Base-by-base conservation (phyloP, 106 monocot species). In the Platanthera guangdongensis region DNA sequence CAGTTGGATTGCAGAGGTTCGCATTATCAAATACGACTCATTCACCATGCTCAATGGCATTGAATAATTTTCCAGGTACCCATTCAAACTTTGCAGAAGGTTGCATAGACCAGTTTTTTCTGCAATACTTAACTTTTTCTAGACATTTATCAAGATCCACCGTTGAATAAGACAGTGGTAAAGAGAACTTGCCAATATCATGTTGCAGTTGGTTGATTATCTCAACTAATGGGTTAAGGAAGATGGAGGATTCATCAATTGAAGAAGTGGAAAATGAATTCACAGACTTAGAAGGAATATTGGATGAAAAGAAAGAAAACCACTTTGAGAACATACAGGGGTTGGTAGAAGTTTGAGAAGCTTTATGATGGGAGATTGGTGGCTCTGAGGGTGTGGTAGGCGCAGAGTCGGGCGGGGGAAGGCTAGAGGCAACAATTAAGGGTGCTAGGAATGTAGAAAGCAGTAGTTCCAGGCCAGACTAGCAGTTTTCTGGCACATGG, bases 11-110 rank as follows among this genome's bases (percentile, higher is more conserved):
- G 79, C 99, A 99, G 73, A 99, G 85, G 82, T 99, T 99, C 79
- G 99, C 99, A 84, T 99, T 99, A 53, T 99, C 92, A n/a, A 99
- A 55, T 39, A 99, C 87, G 55, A 99, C 82, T 94, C 94, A 99
- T 72, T 94, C 85, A 73, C 99, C 99, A 72, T 52, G 67, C 55
- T 99, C 99, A 74, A 99, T 87, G 53, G 99, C 91, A 68, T 83
- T 99, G 50, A 92, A 82, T 73, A 99, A 72, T 57, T 80, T 82
- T 11, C 99, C 92, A 50, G 91, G 22, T 39, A 92, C 88, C 99
- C 94, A 99, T 83, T 99, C 85, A 82, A 99, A 99, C 76, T 87
- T 94, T 62, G 80, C 82, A 51, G 81, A 78, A 70, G 78, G 79
- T 75, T 82, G 81, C 49, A 75, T 57, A 28, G 16, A 75, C 67